These are phyloP conservation scores for Neonectria neomacrospora DNA, from an alignment of 2,329 filamentous ascomycete genomes.

Conservation along the genomic window DNA sequence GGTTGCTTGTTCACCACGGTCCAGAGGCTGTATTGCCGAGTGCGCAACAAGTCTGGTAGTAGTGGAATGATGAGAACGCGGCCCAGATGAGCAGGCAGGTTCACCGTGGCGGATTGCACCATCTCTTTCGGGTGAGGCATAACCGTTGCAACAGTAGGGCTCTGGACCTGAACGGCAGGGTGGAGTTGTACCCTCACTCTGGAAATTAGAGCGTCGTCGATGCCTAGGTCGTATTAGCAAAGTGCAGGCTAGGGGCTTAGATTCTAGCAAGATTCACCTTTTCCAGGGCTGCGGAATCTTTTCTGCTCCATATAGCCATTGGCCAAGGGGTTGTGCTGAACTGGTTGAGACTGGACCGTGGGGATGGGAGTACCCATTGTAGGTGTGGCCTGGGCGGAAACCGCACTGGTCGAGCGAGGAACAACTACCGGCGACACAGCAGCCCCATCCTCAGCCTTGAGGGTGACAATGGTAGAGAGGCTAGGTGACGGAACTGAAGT, in stretches of 20 bases:
- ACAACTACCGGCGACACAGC: conserved; percentile 42
- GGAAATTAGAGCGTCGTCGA: conserved; percentile 72
- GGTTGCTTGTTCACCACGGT: conserved; percentile 76
- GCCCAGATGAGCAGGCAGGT: conserved; percentile 73
- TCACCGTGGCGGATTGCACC: conserved; percentile 78
- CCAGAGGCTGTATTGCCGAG: conserved; percentile 80
- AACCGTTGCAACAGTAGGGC: conserved; percentile 72
- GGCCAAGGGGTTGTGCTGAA: conserved; percentile 44
- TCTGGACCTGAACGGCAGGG: conserved; percentile 70
- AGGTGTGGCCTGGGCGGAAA: conserved; percentile 32
- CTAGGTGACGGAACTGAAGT: conserved; percentile 56
- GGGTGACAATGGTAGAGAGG: conserved; percentile 51
- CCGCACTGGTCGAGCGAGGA: conserved; percentile 32
- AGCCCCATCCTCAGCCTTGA: conserved; percentile 52
- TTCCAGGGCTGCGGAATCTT: conserved; percentile 53
- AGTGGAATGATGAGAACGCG: conserved; percentile 77
- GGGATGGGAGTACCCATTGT: conserved; percentile 27
- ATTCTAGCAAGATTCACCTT: conserved; percentile 49
- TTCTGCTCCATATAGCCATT: conserved; percentile 51
- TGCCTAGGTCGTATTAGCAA: conserved; percentile 52
- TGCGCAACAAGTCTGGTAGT: conserved; percentile 70
- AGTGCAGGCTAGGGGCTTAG: too few relatives aligned
- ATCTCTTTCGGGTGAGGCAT: conserved; percentile 72
- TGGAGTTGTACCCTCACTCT: conserved; percentile 75
- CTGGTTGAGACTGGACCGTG: conserved; percentile 37